Percentiles rank a stretch among this genome's conserved stretches.
These are phyloP conservation scores for Toxoplasma gondii DNA, from an alignment of 169 alveolate species.

Conservation along the genomic window DNA sequence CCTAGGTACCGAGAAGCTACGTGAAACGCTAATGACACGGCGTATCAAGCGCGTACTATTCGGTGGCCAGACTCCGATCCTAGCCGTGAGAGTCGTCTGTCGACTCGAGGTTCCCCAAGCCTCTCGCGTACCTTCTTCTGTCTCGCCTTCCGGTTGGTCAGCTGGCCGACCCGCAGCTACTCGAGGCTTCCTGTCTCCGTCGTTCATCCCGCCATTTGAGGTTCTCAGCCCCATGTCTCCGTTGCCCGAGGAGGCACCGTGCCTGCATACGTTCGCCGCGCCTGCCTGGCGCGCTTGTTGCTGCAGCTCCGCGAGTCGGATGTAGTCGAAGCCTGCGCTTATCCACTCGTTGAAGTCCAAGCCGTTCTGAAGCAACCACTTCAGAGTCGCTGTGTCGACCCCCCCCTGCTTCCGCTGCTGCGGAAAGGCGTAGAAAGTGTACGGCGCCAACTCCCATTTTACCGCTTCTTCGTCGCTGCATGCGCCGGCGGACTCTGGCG, in stretches of 20 bases:
- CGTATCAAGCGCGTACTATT: too few relatives aligned
- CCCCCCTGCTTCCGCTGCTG: conserved; percentile 35
- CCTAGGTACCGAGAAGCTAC: too few relatives aligned
- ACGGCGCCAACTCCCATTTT: conserved; percentile 75
- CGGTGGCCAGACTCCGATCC: too few relatives aligned
- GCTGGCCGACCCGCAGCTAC: too few relatives aligned
- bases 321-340: conserved; percentile 66
- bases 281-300: not conserved
- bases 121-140: not conserved
- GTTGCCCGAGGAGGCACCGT: not conserved
- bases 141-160: not conserved
- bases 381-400: conserved; percentile 11
- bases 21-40: too few relatives aligned
- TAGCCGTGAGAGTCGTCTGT: too few relatives aligned
- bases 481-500: not conserved
- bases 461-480: not conserved
- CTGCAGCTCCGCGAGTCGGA: conserved; percentile 51
- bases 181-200: not conserved
- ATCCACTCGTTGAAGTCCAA: conserved; percentile 50
- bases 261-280: not conserved
- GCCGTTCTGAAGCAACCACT: conserved; percentile 29
- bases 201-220: not conserved
- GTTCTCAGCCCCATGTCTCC: not conserved
- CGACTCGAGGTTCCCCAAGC: too few relatives aligned
- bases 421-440: conserved; percentile 73